Evolutionary conservation across 495 filamentous ascomycete genomes (phyloP), one percentile per base, ranked within the genome.

Genomic region (Astrothelium macrocarpum): DNA sequence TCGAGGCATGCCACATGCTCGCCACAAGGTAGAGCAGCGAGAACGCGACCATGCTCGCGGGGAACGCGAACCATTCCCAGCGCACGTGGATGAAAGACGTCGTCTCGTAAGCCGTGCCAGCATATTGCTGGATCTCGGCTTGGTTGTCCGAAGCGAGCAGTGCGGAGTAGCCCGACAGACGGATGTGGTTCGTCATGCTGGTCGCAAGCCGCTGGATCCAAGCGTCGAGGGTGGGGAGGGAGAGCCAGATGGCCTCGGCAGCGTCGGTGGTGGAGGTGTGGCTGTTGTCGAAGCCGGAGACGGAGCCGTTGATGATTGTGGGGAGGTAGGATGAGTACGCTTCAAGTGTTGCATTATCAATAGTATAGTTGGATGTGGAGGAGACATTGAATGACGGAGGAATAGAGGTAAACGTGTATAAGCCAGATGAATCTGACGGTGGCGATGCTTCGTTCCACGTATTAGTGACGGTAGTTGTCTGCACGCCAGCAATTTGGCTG

Each of bases 161-260:
- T n/a, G 49, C n/a, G 7, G 4, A 4, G 5, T n/a, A 26, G 25
- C 49, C 49, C 4, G 20, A 4, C 5, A 56, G 49, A 5, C 49
- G 49, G 16, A 56, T 29, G 49, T 56, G 49, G 49, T 56, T 56
- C 16, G 49, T 56, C 16, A 56, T 26, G 49, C 49, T 56, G 49
- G 49, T 56, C 5, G 49, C 49, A 23, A 56, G 10, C 5, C 49
- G 49, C 25, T 56, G 49, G 49, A 56, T 56, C 49, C 49, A 56
- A 16, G 2, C 20, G 20, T 56, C 49, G 7, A 56, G n/a, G 49
- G 25, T 23, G 7, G 49, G 5, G 20, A 56, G 4, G 20, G n/a
- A 56, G 25, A 56, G 49, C 49, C 49, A 56, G 49, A 56, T 56
- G 4, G 49, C n/a, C 16, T 29, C 20, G 25, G 25, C 49, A 16